Evolutionary conservation across 176 grass and related monocot genomes (phyloP).

Genomic region (Chrysopogon serrulatus): DNA sequence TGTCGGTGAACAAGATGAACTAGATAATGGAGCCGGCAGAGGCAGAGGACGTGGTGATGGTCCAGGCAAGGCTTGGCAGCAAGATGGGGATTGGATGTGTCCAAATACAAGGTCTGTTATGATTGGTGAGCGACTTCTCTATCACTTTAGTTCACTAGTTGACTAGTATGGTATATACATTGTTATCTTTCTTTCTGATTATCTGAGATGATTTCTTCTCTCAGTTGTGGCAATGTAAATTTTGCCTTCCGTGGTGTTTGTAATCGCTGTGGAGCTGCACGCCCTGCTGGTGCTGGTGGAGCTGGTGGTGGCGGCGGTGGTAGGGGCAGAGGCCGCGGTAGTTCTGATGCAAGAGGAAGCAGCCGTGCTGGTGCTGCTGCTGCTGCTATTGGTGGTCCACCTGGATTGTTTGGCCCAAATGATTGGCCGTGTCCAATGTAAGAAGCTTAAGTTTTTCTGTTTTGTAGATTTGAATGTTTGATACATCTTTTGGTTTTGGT

Average conservation of each 20-base stretch:
- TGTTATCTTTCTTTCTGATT: slow-evolving; percentile 34
- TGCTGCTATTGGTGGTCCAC: slow-evolving; percentile 67
- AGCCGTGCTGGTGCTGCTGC: slow-evolving; percentile 37
- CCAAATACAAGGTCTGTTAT: slow-evolving; percentile 99
- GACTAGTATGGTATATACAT: not conserved
- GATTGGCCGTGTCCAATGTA: slow-evolving; percentile 98
- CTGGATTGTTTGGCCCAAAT: slow-evolving; percentile 96
- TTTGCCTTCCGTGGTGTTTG: slow-evolving; percentile 85
- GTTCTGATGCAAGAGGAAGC: slow-evolving; percentile 31
- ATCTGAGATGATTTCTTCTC: slow-evolving; percentile 1
- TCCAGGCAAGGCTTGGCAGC: slow-evolving; percentile 83
- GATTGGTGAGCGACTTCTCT: slow-evolving; percentile 80
- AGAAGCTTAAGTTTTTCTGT: slow-evolving; percentile 11
- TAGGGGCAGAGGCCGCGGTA: slow-evolving; percentile 56
- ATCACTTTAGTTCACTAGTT: slow-evolving; percentile 15
- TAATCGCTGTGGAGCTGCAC: slow-evolving; percentile 69
- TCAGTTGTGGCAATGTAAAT: slow-evolving; percentile 91
- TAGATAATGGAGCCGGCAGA: slow-evolving; percentile 35
- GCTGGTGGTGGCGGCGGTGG: slow-evolving; percentile 41
- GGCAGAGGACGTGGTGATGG: slow-evolving; percentile 56
- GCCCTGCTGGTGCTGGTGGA: slow-evolving; percentile 68
- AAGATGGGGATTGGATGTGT: slow-evolving; percentile 97
- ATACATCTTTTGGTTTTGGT: not conserved
- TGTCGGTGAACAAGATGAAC: slow-evolving; percentile 37
- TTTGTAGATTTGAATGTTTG: not conserved